Base-by-base conservation (phyloP, 176 grass and related monocot genomes). In the Sorghum bicolor region DNA sequence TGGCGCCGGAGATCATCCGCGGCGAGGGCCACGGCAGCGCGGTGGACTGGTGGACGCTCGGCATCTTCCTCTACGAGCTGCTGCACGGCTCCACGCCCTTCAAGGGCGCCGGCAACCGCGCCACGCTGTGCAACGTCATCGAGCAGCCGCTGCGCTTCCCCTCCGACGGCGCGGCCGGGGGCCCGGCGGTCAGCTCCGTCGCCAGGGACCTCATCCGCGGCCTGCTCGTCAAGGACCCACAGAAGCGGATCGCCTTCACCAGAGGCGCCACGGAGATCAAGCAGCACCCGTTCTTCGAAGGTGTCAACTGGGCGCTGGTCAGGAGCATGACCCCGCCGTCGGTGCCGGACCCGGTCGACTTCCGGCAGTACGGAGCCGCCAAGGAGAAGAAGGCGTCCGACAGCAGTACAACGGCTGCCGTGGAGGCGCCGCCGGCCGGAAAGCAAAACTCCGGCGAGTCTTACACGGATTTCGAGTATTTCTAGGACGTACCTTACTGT, bases 271-370 rank as follows among this genome's bases (percentile, higher is more conserved):
- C 90, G 4, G 92, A 89, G 72, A 89, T 97, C 84, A 94, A 97
- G 82, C 81, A 85, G 47, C 94, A 97, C 84, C 88, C 92, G 0
- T 97, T 97, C 89, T 97, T 97, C 69, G 80, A 91, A 45, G 94
- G 92, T 10, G 74, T 97, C 25, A 97, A 97, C 74, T 97, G 94
- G 94, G 94, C 94, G 40, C 88, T 97, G 17, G 80, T 97, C 9
- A 61, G 94, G 15, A 91, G 90, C 75, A 84, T 85, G 20, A 19
- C 52, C 9, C 92, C 92, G 28, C 92, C 89, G 5, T 80, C 79
- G 11, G 47, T 84, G 12, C 89, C 89, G 12, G 70, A 75, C 28
- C 45, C 72, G 28, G 72, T 75, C 29, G 72, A 75, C 72, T 75
- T 75, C 45, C 72, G 45, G 45, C 72, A 75, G 45, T 75, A 75